Base-by-base conservation (phyloP, 2,329 filamentous ascomycete species). In the Epichloe gansuensis region DNA sequence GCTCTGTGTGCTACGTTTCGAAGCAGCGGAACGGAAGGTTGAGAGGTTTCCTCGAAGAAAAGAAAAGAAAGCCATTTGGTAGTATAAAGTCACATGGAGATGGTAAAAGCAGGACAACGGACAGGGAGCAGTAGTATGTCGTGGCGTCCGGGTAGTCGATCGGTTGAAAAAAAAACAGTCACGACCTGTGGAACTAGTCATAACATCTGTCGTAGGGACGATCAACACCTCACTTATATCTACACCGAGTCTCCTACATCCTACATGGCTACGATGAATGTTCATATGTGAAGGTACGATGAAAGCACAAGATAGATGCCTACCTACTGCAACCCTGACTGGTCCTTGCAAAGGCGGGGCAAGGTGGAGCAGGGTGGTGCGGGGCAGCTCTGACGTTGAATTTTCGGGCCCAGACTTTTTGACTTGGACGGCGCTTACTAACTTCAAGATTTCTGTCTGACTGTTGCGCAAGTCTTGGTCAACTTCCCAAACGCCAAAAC, bases 1-100 rank as follows among this genome's bases (percentile, higher is more conserved):
- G 88, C 89, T 53, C 75, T 98, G 38, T 98, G 93, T 67, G 91
- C 91, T 21, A 90, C 89, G 0, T 98, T 98, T 72, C 82, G 90
- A 62, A 97, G 91, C 77, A 94, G 84, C 63, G 93, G 93, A 4
- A 95, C 86, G 28, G 91, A 95, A 62, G 86, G 85, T 61, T 91
- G 78, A 23, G 12, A 9, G 28, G 12, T 2, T 4, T 3, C 35
- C 15, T 21, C 2, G 44, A 28, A 21, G 42, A 44, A 43, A 50
- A 42, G n/a, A 35, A 7, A 7, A 25, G 21, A 34, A 34, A 15
- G 42, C 11, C 15, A 31, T 4, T 11, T 25, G 37, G 15, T 50
- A 43, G 39, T 50, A 21, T 43, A 50, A 43, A 42, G 23, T 17
- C 37, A 17, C 21, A 31, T n/a, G 23, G 34, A 42, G 38, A 21